Evolutionary conservation across 2,329 filamentous ascomycete genomes (phyloP).

Genomic region (Hypoxylon sp.): DNA sequence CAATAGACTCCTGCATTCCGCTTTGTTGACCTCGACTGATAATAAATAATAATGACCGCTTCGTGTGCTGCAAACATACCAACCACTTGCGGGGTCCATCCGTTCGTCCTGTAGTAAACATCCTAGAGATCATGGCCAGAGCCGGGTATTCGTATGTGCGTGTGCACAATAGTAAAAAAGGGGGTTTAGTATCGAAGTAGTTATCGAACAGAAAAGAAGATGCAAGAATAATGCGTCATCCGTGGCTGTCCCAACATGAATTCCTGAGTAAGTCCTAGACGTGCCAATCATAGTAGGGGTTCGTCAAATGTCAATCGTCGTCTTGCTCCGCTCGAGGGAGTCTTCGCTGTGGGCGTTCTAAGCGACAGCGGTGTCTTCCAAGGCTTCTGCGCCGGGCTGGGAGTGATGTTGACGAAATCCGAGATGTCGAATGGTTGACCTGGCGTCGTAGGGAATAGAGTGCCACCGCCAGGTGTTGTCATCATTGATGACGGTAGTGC

Average conservation of each 20-base stretch:
- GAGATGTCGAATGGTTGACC: constrained; percentile 91
- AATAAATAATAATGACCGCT: constrained; percentile 24
- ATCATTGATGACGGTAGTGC: constrained; percentile 87
- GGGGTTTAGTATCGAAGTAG: constrained; percentile 2
- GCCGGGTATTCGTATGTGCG: constrained; percentile 42
- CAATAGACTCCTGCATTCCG: constrained; percentile 37
- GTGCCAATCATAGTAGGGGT: constrained; percentile 58
- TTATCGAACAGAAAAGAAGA: constrained; percentile 16
- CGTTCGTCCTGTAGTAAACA: constrained; percentile 34
- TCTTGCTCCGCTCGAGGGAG: constrained; percentile 76
- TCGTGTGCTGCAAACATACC: constrained; percentile 30
- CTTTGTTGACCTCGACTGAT: constrained; percentile 22
- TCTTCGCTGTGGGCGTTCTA: constrained; percentile 60
- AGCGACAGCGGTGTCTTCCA: constrained; percentile 84
- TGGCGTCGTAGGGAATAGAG: constrained; percentile 81
- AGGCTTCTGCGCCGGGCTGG: constrained; percentile 89
- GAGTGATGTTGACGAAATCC: constrained; percentile 97
- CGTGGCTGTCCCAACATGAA: constrained; percentile 19
- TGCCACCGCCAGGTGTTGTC: constrained; percentile 83
- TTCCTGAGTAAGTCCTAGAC: constrained; percentile 7
- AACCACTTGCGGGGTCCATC: constrained; percentile 21
- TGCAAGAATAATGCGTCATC: constrained; percentile 14
- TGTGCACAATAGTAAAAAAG: constrained; percentile 26
- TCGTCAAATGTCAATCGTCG: constrained; percentile 87
- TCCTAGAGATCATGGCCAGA: constrained; percentile 41